These are phyloP conservation scores for Microdochium paspali DNA, from an alignment of 2,329 filamentous ascomycete genomes.

Conservation along the genomic window DNA sequence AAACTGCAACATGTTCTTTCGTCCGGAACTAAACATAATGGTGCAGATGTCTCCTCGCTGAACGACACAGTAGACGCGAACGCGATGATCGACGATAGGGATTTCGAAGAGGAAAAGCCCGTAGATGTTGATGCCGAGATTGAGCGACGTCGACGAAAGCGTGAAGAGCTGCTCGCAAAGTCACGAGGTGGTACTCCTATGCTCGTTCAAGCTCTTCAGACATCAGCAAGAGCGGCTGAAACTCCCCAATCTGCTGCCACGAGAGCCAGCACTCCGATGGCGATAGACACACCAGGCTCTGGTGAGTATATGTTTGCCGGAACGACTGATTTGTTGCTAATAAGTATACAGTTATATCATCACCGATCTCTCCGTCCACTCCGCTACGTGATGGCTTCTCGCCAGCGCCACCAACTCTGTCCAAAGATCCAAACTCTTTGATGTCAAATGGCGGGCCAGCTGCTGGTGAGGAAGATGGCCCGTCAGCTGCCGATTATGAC, in stretches of 20 bases:
- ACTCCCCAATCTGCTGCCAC: conserved; percentile 41
- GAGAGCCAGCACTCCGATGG: conserved; percentile 30
- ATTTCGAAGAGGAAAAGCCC: conserved; percentile 46
- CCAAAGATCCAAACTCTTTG: conserved; percentile 58
- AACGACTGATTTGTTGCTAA: conserved; percentile 11
- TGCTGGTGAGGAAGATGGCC: conserved; percentile 49
- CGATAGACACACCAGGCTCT: conserved; percentile 34
- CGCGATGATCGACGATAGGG: conserved; percentile 25
- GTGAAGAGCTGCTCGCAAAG: conserved; percentile 79
- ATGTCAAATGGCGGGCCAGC: conserved; percentile 42
- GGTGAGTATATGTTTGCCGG: conserved; percentile 24
- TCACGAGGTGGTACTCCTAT: conserved; percentile 66
- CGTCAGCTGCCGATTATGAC: conserved; percentile 72
- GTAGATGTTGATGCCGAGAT: conserved; percentile 76
- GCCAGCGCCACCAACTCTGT: conserved; percentile 51
- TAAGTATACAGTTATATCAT: conserved; percentile 14
- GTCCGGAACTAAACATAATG: neutral
- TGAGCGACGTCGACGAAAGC: conserved; percentile 72
- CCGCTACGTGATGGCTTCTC: conserved; percentile 43
- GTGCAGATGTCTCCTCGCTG: neutral
- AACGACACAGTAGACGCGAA: conserved; percentile 11
- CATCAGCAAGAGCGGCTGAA: conserved; percentile 45
- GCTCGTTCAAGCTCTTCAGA: conserved; percentile 64
- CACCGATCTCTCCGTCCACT: conserved; percentile 28
- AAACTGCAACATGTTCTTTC: neutral